These are phyloP conservation scores for Santalum album DNA, from an alignment of 164 flowering plant species.

Conservation along the genomic window DNA sequence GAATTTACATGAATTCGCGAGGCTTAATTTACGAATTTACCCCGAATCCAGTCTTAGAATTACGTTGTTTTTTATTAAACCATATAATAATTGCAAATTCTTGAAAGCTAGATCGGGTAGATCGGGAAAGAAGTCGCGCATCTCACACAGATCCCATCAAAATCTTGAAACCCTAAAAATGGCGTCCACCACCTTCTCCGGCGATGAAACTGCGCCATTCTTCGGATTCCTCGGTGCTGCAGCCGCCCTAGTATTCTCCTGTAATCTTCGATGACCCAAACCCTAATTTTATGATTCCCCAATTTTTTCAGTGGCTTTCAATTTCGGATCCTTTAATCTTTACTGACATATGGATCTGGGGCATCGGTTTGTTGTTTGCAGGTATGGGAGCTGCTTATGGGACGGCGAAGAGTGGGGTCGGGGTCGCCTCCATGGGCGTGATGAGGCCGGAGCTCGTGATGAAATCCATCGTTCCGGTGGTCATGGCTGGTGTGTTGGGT, in stretches of 20 bases:
- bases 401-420: conserved; percentile 87
- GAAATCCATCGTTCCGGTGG: conserved; percentile 89
- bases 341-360: too few relatives aligned
- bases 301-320: too few relatives aligned
- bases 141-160: conserved; percentile 19
- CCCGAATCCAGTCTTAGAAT: too few relatives aligned
- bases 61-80: too few relatives aligned
- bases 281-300: too few relatives aligned
- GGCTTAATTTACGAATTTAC: too few relatives aligned
- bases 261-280: conserved; percentile 20
- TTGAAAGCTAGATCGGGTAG: too few relatives aligned
- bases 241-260: conserved; percentile 82
- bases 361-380: conserved; percentile 8
- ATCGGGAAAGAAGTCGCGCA: too few relatives aligned
- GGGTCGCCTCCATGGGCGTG: conserved; percentile 88
- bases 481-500: conserved; percentile 91
- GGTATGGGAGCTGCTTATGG: conserved; percentile 98
- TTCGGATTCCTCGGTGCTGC: conserved; percentile 88
- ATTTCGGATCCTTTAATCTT: too few relatives aligned
- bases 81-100: too few relatives aligned
- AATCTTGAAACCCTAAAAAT: conserved; percentile 13
- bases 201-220: conserved; percentile 81
- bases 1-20: too few relatives aligned
- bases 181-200: conserved; percentile 54
- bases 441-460: conserved; percentile 90